Conservation (phyloP, 306 rosid genomes). For the Corylus heterophylla region DNA sequence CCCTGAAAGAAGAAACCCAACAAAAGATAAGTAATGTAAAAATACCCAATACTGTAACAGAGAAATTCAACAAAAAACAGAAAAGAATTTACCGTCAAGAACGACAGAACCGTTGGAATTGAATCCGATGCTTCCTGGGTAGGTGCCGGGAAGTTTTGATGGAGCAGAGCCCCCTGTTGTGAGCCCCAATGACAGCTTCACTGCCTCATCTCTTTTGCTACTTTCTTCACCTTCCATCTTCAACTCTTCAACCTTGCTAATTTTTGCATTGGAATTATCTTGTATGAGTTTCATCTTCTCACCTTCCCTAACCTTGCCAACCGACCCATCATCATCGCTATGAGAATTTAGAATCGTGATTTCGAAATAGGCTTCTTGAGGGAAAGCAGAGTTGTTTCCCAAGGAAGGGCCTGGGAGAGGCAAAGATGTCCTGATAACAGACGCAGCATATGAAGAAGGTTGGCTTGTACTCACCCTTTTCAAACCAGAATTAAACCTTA, state of each 20-base stretch:
- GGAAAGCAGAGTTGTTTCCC: constrained; percentile 65
- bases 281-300: constrained; percentile 68
- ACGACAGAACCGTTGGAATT: constrained; percentile 85
- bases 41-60: not conserved
- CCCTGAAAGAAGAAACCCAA: constrained; percentile 48
- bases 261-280: constrained; percentile 40
- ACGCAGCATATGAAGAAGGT: constrained; percentile 35
- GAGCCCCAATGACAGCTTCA: constrained; percentile 67
- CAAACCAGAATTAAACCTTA: constrained; percentile 74
- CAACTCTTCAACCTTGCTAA: constrained; percentile 52
- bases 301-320: constrained; percentile 53
- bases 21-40: not conserved
- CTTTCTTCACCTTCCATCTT: constrained; percentile 47
- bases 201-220: constrained; percentile 40
- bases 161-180: constrained; percentile 58
- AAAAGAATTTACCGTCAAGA: constrained; percentile 67
- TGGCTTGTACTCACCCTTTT: constrained; percentile 37
- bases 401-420: constrained; percentile 90
- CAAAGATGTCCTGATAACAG: constrained; percentile 59
- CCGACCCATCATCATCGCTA: constrained; percentile 40
- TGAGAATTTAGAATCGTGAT: constrained; percentile 55
- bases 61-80: not conserved
- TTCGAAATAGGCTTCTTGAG: constrained; percentile 94
- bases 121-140: constrained; percentile 88
- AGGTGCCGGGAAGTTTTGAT: constrained; percentile 75